Base-by-base conservation (phyloP, 306 rosid species). In the Boehmeria nivea region DNA sequence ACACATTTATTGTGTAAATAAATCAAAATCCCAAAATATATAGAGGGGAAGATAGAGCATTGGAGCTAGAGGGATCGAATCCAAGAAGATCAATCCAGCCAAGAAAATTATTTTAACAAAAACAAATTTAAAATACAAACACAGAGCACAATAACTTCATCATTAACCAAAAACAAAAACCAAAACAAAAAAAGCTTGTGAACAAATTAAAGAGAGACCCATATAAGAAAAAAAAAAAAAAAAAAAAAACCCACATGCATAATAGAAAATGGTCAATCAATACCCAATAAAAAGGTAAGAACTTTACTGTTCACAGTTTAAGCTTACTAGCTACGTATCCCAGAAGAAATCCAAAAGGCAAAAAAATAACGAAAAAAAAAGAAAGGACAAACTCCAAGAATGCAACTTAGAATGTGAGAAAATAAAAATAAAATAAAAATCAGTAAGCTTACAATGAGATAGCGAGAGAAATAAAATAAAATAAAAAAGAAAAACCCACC, bases 401-500 rank as follows among this genome's bases (percentile, higher is more conserved):
- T 55, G 55, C 54, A 57, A 17, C 64, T 52, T 43, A 20, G 36
- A 49, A 38, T 57, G n/a, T 11, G 48, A 54, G 12, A 27, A 12
- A 31, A 34, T 3, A 44, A 3, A 18, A 17, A 59, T 12, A 13
- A 14, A 34, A 26, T 16, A 28, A 36, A 28, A 4, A 19, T 2
- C 6, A 14, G 16, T 12, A 33, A 34, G n/a, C n/a, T 1, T 21
- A 48, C 20, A 1, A 4, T 33, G 37, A 27, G 24, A 31, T 22
- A 31, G 22, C 17, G 44, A 34, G 19, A 11, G 4, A 11, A 11
- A 3, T 22, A 36, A 2, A 2, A 43, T 20, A 42, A n/a, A n/a
- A 46, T 40, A 22, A 44, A 1, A 13, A 6, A 15, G 39, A 52
- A 38, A 55, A 55, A 68, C 70, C 50, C 68, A 76, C 94, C 94